Base-by-base conservation (phyloP, 2,329 filamentous ascomycete genomes). In the Penicillium frequentans region DNA sequence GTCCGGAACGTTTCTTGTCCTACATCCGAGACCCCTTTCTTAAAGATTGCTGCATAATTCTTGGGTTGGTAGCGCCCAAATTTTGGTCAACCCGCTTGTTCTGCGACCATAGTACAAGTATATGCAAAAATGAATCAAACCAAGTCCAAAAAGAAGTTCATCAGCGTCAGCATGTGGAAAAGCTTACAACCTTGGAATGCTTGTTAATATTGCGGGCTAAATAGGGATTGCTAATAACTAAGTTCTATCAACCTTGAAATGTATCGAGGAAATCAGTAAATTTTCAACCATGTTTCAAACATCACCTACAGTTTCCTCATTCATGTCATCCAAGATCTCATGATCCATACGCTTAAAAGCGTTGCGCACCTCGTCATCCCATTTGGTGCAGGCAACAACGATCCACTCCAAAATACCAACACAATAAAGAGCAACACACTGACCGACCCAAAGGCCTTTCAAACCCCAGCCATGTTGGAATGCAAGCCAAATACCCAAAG, bases 391-490 rank as follows among this genome's bases (percentile, higher is more conserved):
- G 1, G 85, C 87, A 26, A 96, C 90, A 68, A 96, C 88, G 3
- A 82, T 75, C 91, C 91, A 96, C 70, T 96, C 90, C 11, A 90
- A 70, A 1, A 82, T 78, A 2, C 91, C 91, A 0, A 96, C 91
- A 23, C 95, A 77, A 69, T 92, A 96, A 31, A 96, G 73, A 0
- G 90, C 90, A 59, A 91, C 86, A 68, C 90, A 93, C 70, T 93
- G 90, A 16, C 90, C 91, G 33, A 95, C 79, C 91, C 91, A 96
- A 16, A 96, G 76, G 0, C 91, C 91, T 19, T 82, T 81, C 2
- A 96, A 77, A 0, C 91, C 91, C 90, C 90, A 95, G 19, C 90
- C 90, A 68, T 29, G 23, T 27, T 95, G 85, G 66, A 95, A 95
- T 1, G 91, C 91, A 29, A 96, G 84, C 75, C 85, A 95, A 53